phyloP scores from a whole-genome alignment of 768 basidiomycete genomes.

The Boletus rubroflammeus region DNA sequence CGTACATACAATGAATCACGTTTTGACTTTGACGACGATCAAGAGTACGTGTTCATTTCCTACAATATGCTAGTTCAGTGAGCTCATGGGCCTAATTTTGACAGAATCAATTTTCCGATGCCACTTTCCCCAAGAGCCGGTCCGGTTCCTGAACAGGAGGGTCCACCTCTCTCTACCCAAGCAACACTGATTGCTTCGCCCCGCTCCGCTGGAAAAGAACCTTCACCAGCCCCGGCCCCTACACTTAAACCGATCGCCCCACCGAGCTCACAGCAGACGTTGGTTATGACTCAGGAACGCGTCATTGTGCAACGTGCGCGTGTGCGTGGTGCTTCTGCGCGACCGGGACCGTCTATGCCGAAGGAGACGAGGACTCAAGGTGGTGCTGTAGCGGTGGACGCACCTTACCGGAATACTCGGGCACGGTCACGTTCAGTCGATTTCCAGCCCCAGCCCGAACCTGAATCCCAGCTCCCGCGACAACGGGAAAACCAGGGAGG shows the following conservation, averaged over 20 bases:
- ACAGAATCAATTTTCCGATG: conserved; percentile 3
- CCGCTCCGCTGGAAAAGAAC: not conserved
- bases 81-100: not conserved
- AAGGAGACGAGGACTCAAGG: not conserved
- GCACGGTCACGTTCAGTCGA: conserved; percentile 24
- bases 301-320: not conserved
- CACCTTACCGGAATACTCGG: conserved; percentile 19
- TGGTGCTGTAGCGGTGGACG: not conserved
- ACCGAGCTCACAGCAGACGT: conserved; percentile 9
- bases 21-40: not conserved
- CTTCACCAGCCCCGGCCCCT: too few species aligned
- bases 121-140: not conserved
- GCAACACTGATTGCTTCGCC: conserved; percentile 26
- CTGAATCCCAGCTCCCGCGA: not conserved
- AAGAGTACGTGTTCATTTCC: conserved; percentile 11
- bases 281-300: conserved; percentile 3
- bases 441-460: not conserved
- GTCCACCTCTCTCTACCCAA: conserved; percentile 21
- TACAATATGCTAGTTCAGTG: not conserved
- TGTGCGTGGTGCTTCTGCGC: conserved; percentile 8
- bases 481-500: not conserved
- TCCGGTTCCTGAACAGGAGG: not conserved
- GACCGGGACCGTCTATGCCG: conserved; percentile 11
- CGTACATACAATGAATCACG: not conserved
- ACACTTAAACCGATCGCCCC: not conserved